Evolutionary conservation across 2,329 filamentous ascomycete genomes (phyloP), one percentile per base, ranked within the genome.

Genomic region (Penicillium glabrum): DNA sequence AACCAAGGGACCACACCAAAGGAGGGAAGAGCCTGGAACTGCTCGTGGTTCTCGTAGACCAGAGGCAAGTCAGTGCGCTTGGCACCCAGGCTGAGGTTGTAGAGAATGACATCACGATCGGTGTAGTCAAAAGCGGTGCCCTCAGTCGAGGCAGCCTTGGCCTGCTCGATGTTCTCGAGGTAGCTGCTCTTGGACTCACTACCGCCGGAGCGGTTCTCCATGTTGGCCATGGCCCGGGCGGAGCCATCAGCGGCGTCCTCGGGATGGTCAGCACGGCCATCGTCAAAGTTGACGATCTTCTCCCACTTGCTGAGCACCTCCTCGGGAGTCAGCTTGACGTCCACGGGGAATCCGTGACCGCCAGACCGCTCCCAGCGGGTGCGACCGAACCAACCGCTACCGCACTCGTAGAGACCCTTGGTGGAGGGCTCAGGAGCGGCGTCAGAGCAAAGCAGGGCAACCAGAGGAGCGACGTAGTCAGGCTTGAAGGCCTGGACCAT

Each of bases 401-500:
- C 95, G 66, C 93, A 91, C 80, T 99, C 95, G 79, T 92, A 99
- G 47, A 99, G 84, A 52, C 88, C 89, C 63, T 93, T 93, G 56
- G 92, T 97, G 16, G 87, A 85, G 65, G 89, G 86, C 70, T 89
- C 85, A 27, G 95, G 93, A 52, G 92, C 87, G 79, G 91, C 90
- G 80, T 99, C 95, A 14, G 86, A 88, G 74, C 87, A 91, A 56
- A 99, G 89, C 44, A 93, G 86, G 54, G 93, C 86, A 51, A 99
- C 93, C 37, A 98, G 80, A 59, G 95, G 95, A 52, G 95, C 95
- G 75, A 99, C 93, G 78, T 96, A 98, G 73, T 98, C 93, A 58
- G 95, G 95, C 87, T 98, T 99, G 84, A 99, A 96, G 46, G 95
- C 93, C 81, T 98, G 93, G 19, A 99, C 93, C 80, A 98, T 87